A percentile compares a stretch with the other conserved stretches of the same genome.
These are phyloP conservation scores for Ceratobasidium sp. DNA, from an alignment of 1,284 basidiomycete species.

Conservation along the genomic window DNA sequence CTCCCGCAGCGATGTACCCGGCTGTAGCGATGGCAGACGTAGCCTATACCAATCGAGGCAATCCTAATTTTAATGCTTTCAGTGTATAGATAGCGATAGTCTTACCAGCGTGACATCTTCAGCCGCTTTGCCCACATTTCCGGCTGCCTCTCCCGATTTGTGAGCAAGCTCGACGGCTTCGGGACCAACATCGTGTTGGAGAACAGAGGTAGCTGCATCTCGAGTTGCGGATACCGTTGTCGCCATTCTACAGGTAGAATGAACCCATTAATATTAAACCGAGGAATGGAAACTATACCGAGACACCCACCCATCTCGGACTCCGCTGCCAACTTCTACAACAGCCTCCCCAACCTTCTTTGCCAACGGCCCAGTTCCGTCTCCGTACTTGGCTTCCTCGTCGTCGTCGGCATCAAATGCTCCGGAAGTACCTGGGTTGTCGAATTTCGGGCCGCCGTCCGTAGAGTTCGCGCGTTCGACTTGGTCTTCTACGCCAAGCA, in stretches of 20 bases:
- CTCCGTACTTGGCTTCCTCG: conserved; percentile 33
- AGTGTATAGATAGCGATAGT: background rate
- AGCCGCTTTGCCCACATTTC: conserved; percentile 6
- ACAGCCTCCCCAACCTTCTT: conserved; percentile 17
- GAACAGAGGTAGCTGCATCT: conserved; percentile 21
- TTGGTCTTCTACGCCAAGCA: conserved; percentile 38
- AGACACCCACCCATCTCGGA: conserved; percentile 24
- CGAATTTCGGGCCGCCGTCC: conserved; percentile 3
- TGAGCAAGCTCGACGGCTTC: conserved; percentile 27
- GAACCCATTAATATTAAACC: background rate
- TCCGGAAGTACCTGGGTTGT: conserved; percentile 9
- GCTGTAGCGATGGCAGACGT: conserved; percentile 30
- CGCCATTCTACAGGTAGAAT: background rate
- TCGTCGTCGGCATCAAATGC: conserved; percentile 7
- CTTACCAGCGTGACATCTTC: conserved; percentile 25
- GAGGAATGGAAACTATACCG: background rate
- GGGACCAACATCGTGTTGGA: conserved; percentile 20
- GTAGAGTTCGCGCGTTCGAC: conserved; percentile 24
- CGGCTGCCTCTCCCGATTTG: conserved; percentile 1
- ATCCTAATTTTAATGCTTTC: too few relatives aligned
- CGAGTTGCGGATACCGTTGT: background rate
- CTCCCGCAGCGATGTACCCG: conserved; percentile 20
- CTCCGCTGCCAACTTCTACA: background rate
- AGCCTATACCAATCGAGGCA: background rate
- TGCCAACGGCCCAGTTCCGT: conserved; percentile 6